These are phyloP conservation scores for Euphorbia schlechtendalii DNA, from an alignment of 441 rosid genomes.

Conservation along the genomic window DNA sequence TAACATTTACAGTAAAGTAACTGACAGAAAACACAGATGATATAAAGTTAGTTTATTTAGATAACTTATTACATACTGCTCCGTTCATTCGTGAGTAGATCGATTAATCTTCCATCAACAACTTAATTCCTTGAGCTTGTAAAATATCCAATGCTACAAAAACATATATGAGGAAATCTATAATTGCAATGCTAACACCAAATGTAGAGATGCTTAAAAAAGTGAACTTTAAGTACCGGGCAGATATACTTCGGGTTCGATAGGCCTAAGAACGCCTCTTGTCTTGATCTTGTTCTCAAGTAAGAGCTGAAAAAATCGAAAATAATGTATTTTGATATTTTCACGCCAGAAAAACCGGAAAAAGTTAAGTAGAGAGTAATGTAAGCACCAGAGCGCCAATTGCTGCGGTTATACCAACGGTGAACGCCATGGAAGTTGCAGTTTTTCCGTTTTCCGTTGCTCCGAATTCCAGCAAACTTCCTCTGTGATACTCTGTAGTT, in stretches of 20 bases:
- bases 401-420: slow-evolving; percentile 86
- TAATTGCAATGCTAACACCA: too few species aligned
- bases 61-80: too few species aligned
- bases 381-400: slow-evolving; percentile 75
- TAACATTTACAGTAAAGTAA: too few species aligned
- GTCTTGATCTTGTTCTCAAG: slow-evolving; percentile 70
- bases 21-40: too few species aligned
- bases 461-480: slow-evolving; percentile 81
- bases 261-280: slow-evolving; percentile 78
- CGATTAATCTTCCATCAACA: slow-evolving; percentile 57
- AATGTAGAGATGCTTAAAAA: not conserved
- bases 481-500: slow-evolving; percentile 46
- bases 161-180: slow-evolving; percentile 12
- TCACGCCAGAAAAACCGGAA: not conserved
- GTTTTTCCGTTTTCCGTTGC: slow-evolving; percentile 46
- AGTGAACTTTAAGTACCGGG: slow-evolving; percentile 51
- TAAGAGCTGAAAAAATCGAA: slow-evolving; percentile 43
- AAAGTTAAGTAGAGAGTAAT: not conserved
- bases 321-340: not conserved
- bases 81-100: slow-evolving; percentile 6
- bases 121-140: slow-evolving; percentile 66
- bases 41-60: too few species aligned
- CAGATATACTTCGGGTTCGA: slow-evolving; percentile 71
- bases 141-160: slow-evolving; percentile 72
- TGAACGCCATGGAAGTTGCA: slow-evolving; percentile 79